Percentiles rank a stretch among this genome's conserved stretches.
phyloP scores from a whole-genome alignment of 2,329 filamentous ascomycete species.

The Alternaria metachromatica region DNA sequence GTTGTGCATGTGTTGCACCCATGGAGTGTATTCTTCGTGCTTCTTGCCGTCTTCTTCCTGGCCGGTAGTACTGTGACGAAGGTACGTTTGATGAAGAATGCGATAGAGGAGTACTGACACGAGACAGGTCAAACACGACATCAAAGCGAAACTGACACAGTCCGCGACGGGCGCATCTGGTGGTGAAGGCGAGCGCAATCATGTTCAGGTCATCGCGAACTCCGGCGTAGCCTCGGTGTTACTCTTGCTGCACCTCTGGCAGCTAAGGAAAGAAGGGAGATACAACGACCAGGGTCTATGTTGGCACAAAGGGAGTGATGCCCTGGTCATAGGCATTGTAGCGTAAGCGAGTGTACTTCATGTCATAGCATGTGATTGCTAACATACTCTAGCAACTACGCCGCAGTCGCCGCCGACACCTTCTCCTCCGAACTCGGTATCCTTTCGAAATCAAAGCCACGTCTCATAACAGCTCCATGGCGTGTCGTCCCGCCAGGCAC shows the following conservation, averaged over 20 bases:
- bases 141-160: constrained; percentile 83
- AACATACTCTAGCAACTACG: constrained; percentile 75
- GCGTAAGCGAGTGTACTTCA: constrained; percentile 40
- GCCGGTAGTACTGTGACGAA: constrained; percentile 84
- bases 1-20: constrained; percentile 86
- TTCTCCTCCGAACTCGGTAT: constrained; percentile 97
- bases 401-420: constrained; percentile 89
- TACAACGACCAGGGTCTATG: constrained; percentile 43
- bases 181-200: constrained; percentile 82
- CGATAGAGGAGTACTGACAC: neutral
- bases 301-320: constrained; percentile 48
- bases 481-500: constrained; percentile 86
- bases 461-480: constrained; percentile 84
- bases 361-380: constrained; percentile 11
- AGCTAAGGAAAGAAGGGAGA: constrained; percentile 49
- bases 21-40: constrained; percentile 87
- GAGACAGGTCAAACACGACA: constrained; percentile 78
- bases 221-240: constrained; percentile 77
- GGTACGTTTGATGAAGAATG: constrained; percentile 52
- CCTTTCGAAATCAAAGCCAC: constrained; percentile 74
- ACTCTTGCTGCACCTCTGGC: constrained; percentile 59
- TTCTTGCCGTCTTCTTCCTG: constrained; percentile 85
- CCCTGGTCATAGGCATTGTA: constrained; percentile 57
- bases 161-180: constrained; percentile 74
- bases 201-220: constrained; percentile 91